Evolutionary conservation across 495 filamentous ascomycete genomes (phyloP), one percentile per base, ranked within the genome.

Genomic region (Evansstolkia leycettana): DNA sequence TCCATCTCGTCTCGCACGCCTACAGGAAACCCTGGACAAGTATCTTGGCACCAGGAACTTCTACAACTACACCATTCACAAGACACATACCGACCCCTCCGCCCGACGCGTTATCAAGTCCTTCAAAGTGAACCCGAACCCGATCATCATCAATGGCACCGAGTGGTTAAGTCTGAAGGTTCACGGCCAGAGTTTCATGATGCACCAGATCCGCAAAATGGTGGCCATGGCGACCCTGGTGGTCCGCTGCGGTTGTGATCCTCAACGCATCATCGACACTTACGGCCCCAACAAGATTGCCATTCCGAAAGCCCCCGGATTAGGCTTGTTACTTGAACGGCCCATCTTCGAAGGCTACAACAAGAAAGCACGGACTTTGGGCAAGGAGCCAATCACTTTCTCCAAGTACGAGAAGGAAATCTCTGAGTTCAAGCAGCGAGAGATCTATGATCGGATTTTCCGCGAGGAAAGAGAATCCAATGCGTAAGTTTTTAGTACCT

Each of bases 181-280:
- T 12, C 92, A 96, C 56, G 90, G 90, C 0, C 90, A 98, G 58
- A 86, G 79, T 39, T 98, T 98, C 69, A 98, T 98, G 90, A 98
- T 98, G 90, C 90, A 98, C 54, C 90, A 98, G 58, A 98, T 98
- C 56, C 81, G 90, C 40, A 95, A 94, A 58, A 98, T 98, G 90
- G 82, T 98, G 11, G 83, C 80, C 41, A 87, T 96, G 85, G 82
- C 77, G 25, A 69, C 85, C 7, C 71, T 98, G 37, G 64, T 86
- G 3, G 78, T 88, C 2, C 76, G 90, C 28, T 85, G 80, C 55
- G 92, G 86, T 28, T 75, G 77, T 27, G 67, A 75, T 9, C 64
- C 76, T 14, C 54, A 61, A 2, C 67, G 75, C 18, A 84, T 96
- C 38, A 46, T 55, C 0, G 75, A 93, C 31, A 78, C 72, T 23